Base-by-base conservation (phyloP, 306 rosid species). In the Vicia villosa region DNA sequence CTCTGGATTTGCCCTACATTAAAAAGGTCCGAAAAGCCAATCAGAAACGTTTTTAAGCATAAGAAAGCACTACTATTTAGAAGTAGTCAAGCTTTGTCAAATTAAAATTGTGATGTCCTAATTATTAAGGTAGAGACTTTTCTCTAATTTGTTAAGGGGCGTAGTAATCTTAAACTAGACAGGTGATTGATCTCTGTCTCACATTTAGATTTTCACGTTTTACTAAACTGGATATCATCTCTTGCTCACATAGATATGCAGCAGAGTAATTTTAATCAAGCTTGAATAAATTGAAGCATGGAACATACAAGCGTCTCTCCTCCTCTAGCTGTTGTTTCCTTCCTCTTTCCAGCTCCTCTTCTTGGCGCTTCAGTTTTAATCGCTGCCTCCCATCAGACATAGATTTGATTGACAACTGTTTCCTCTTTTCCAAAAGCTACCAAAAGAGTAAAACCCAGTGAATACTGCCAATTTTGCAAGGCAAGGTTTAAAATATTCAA, bases 351-450 rank as follows among this genome's bases (percentile, higher is more conserved):
- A 86, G 34, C 74, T 89, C 96, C 77, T 83, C 90, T 76, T 91
- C 97, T 30, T 75, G 69, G 47, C 99, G 91, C 80, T 89, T 94
- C 80, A 83, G 96, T 68, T 86, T 95, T 72, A 86, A 83, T 73
- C 95, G 86, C 83, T 83, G 92, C 74, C 96, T 78, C 52, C 97
- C 99, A 73, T 95, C 99, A 47, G 95, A 89, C 73, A 91, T 91
- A 81, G 95, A 85, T 79, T 95, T 95, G 64, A 95, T 85, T 69
- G 90, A 84, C 79, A 95, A 55, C 42, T 89, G 99, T 69, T 88
- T 87, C 83, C 77, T 91, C 84, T 95, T 91, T 80, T 87, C 91
- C 74, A 78, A 79, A 32, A 89, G 83, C 99, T 91, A 89, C 34
- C 77, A 73, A 76, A 58, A 56, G 43, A 74, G 77, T 28, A 37